Evolutionary conservation across 1,284 basidiomycete genomes (phyloP), one percentile per base, ranked within the genome.

Genomic region (Cystobasidium pallidum): DNA sequence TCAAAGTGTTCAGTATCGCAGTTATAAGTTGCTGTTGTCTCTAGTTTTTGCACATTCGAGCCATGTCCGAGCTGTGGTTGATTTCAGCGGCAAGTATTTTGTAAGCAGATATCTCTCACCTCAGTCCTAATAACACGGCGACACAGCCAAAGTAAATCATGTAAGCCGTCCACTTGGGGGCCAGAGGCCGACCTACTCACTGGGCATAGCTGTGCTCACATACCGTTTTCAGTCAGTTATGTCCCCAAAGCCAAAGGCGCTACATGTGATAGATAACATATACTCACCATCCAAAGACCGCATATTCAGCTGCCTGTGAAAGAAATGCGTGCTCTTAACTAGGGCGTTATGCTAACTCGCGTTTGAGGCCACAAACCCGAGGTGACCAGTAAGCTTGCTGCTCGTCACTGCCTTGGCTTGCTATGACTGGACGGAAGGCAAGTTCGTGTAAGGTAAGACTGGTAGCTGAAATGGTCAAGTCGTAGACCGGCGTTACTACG

Each of bases 21-120:
- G 34, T 89, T 81, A 80, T 87, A 91, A 0, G 88, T 90, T 2
- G 89, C 89, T 0, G 87, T 90, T 0, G 90, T 91, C 80, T 91
- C 90, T 21, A 91, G 82, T 3, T 82, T 80, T 3, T 83, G 79
- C 1, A 90, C 87, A 76, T 89, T 88, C 0, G 87, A 87, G 8
- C 90, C 90, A 75, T 92, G 90, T 0, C 86, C 89, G 13, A 91
- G 84, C 76, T 89, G 57, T 24, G 15, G 24, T 39, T n/a, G 0
- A 43, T 11, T 8, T 39, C n/a, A 68, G 17, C 32, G 19, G 30
- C 8, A 0, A 66, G 21, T 28, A 4, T 32, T 13, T 39, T 52
- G 3, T 19, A 32, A 34, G 63, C 15, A 36, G 2, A n/a, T 3
- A 66, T 8, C 3, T 8, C 65, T 57, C 49, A 66, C 65, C 30